phyloP scores from a whole-genome alignment of 176 grass and related monocot species.

The Bothriochloa decipiens region DNA sequence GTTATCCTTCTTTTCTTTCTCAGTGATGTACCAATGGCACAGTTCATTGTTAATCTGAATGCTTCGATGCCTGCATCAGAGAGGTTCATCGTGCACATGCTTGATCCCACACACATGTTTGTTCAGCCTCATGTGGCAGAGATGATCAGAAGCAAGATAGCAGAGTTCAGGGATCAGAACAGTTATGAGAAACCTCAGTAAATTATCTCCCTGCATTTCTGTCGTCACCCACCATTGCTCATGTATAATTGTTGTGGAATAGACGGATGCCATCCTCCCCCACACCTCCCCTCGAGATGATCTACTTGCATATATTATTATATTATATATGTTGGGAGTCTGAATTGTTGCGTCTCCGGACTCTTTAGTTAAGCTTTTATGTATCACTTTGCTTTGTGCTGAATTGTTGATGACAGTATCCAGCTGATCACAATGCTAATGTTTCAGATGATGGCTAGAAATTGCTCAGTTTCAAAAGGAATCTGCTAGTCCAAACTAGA shows the following conservation, averaged over 20 bases:
- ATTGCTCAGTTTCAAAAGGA: background rate
- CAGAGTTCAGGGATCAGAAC: slow-evolving; percentile 86
- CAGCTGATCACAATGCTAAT: background rate
- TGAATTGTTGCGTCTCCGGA: too few relatives aligned
- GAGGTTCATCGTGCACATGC: slow-evolving; percentile 83
- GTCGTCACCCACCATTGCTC: too few relatives aligned
- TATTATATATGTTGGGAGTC: too few relatives aligned
- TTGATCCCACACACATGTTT: slow-evolving; percentile 87
- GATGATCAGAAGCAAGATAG: slow-evolving; percentile 73
- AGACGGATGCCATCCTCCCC: too few relatives aligned
- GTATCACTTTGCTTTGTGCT: too few relatives aligned
- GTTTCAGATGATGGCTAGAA: too few relatives aligned
- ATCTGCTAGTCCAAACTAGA: too few relatives aligned
- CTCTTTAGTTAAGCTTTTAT: too few relatives aligned
- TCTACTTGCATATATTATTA: too few relatives aligned
- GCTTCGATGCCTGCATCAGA: slow-evolving; percentile 72
- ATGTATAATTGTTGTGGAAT: too few relatives aligned
- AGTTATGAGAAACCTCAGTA: slow-evolving; percentile 77
- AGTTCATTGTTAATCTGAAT: slow-evolving; percentile 87
- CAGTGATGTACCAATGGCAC: slow-evolving; percentile 87
- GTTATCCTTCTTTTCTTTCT: background rate
- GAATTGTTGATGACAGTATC: background rate
- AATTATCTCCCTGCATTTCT: background rate
- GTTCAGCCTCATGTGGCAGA: slow-evolving; percentile 72
- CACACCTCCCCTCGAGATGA: too few relatives aligned